A percentile compares a stretch with the other conserved stretches of the same genome.
Conservation (phyloP, 73 alveolate genomes). For the Tetrahymena elliotti region DNA sequence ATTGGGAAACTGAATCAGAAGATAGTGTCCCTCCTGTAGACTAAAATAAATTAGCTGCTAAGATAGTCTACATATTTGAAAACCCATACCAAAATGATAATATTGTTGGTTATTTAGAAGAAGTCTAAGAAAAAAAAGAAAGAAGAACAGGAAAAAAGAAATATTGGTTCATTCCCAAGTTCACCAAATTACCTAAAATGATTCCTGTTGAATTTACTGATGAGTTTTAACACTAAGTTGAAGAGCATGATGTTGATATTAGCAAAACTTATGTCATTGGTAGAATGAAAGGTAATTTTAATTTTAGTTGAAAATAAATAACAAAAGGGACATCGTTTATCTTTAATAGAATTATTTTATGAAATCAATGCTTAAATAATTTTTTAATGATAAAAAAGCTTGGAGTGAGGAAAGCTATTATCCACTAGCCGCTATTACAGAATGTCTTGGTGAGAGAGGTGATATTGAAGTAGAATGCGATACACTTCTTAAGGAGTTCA, state of each 20-base stretch:
- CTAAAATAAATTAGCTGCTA: constrained; percentile 7
- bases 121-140: background rate
- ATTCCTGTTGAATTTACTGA: background rate
- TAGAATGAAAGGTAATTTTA: background rate
- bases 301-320: background rate
- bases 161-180: background rate
- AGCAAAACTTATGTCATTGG: background rate
- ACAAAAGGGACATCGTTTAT: no score
- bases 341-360: no score
- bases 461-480: constrained; percentile 86
- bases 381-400: background rate
- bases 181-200: background rate
- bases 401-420: background rate
- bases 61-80: background rate
- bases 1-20: constrained; percentile 26
- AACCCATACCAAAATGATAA: background rate
- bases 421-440: constrained; percentile 25
- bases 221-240: background rate
- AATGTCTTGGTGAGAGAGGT: constrained; percentile 77
- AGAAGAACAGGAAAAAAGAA: background rate
- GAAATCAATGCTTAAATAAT: no score
- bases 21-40: background rate
- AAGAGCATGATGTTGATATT: background rate
- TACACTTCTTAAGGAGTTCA: constrained; percentile 82
- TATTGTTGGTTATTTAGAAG: background rate